Conservation (phyloP, 139 green algal genomes). For the Raphidocelis subcapitata region DNA sequence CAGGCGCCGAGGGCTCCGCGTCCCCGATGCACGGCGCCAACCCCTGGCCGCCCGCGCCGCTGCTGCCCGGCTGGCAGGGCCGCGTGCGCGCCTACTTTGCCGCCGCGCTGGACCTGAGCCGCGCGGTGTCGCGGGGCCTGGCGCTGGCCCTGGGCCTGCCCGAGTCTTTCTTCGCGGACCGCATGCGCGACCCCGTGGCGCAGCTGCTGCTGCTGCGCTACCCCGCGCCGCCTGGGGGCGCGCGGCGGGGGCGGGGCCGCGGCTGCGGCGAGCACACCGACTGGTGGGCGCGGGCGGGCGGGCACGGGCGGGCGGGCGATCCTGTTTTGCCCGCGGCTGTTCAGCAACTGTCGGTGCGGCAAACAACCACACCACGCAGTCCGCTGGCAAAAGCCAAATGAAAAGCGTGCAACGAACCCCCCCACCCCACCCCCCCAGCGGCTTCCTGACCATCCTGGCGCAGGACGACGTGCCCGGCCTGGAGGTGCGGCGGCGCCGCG, state of each 20-base stretch:
- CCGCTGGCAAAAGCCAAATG: neutral
- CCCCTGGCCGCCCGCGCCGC: conserved; percentile 16
- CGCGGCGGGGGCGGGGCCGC: neutral
- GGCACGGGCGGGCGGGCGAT: neutral
- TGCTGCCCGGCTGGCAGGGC: conserved; percentile 23
- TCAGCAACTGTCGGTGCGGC: neutral
- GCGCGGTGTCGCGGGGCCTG: conserved; percentile 20
- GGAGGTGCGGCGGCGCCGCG: conserved; percentile 16
- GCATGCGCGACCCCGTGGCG: conserved; percentile 27
- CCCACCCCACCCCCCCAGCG: conserved; percentile 33
- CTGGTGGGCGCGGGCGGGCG: neutral
- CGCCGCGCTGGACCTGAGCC: conserved; percentile 2
- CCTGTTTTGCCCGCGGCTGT: too few relatives aligned
- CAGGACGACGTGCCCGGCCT: conserved; percentile 34
- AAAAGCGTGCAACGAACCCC: neutral
- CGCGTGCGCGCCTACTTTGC: conserved; percentile 8
- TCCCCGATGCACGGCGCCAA: conserved; percentile 44
- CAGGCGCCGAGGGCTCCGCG: conserved; percentile 20
- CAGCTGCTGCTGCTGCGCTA: conserved; percentile 36
- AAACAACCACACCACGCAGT: neutral
- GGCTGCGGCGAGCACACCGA: neutral
- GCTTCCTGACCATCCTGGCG: conserved; percentile 35
- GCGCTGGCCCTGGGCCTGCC: conserved; percentile 28
- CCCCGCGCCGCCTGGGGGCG: neutral
- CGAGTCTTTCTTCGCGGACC: conserved; percentile 8